These are phyloP conservation scores for Umbelopsis sp. DNA, from an alignment of 371 early-diverging fungal species.

Conservation along the genomic window DNA sequence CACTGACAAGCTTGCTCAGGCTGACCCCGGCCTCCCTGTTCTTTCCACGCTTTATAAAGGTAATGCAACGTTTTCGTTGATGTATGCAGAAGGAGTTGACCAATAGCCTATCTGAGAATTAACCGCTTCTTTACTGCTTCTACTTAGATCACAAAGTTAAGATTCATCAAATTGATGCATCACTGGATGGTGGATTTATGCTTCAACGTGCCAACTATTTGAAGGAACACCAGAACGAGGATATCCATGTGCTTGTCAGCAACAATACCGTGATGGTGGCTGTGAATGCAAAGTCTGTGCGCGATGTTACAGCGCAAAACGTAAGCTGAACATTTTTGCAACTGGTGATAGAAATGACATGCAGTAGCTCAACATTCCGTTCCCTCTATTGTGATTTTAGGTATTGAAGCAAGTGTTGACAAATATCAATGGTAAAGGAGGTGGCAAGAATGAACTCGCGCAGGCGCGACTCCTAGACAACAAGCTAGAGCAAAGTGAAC, in stretches of 20 bases:
- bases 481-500: neutral
- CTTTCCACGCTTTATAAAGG: constrained; percentile 21
- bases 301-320: constrained; percentile 55
- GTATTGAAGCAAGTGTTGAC: constrained; percentile 47
- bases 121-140: neutral
- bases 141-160: constrained; percentile 41
- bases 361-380: neutral
- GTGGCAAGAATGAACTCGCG: constrained; percentile 52
- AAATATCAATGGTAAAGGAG: constrained; percentile 49
- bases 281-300: constrained; percentile 41
- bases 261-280: constrained; percentile 53
- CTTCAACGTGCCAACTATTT: constrained; percentile 58
- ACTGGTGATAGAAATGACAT: neutral
- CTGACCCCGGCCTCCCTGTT: constrained; percentile 2
- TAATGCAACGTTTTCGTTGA: constrained; percentile 8
- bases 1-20: constrained; percentile 43
- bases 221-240: constrained; percentile 41
- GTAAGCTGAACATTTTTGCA: constrained; percentile 25
- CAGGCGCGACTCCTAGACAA: constrained; percentile 37
- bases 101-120: no score
- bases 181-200: constrained; percentile 54
- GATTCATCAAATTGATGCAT: constrained; percentile 55
- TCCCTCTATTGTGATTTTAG: constrained; percentile 20
- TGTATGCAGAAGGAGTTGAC: neutral
- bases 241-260: constrained; percentile 58